Evolutionary conservation across 2,329 filamentous ascomycete species (phyloP), one percentile per base, ranked within the genome.

Genomic region (Iodosphaeria phyllophila): DNA sequence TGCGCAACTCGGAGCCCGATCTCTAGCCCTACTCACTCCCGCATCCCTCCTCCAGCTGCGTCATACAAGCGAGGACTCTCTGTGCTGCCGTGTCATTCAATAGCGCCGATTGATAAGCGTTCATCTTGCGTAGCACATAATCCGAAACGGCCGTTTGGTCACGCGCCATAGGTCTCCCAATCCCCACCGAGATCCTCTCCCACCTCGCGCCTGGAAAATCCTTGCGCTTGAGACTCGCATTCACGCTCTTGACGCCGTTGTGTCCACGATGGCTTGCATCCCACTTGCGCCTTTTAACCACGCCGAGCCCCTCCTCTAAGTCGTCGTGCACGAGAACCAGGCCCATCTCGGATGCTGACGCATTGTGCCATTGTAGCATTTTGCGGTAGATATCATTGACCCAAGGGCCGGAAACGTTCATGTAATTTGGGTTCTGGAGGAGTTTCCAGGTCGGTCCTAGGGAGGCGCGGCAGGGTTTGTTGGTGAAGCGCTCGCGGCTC

Each of bases 271-370:
- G 56, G 40, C 74, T 80, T 27, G 59, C 48, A 3, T 60, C 56
- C 44, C 75, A 80, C 13, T 59, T 57, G 28, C 64, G 64, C 5
- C 79, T 55, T 24, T 57, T 66, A 9, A 92, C 60, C 18, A 61
- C 59, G 0, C 83, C 83, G 2, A 83, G 42, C 3, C 62, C 54
- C 20, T 65, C 59, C 40, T 93, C 84, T 17, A 95, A 51, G 45
- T 95, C 86, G 45, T 95, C 86, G 46, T 95, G 83, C 12, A 95
- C 56, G 8, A 95, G 54, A 0, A 95, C 68, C 10, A 98, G 48
- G 12, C 52, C 53, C 9, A 54, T 42, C 16, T 52, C 35, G 9
- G 38, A 26, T 8, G 41, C 34, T 5, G 29, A 24, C 7, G 45
- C 31, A 4, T 35, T 37, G 35, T 32, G 42, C 35, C 54, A 34